Conservation (phyloP, 345 rosid species). For the Eutrema heterophyllum region DNA sequence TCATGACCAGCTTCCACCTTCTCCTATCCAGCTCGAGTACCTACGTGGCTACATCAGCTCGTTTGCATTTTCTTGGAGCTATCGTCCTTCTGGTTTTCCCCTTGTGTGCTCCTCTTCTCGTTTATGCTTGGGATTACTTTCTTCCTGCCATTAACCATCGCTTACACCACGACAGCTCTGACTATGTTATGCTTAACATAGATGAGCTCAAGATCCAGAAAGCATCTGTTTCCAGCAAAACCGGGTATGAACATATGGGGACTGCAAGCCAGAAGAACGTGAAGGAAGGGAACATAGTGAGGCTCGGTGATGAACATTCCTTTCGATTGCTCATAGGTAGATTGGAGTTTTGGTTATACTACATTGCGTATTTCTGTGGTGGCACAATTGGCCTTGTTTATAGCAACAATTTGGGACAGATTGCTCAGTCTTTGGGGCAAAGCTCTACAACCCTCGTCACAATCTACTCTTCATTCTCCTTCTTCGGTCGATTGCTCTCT, state of each 20-base stretch:
- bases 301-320: slow-evolving; percentile 72
- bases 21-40: slow-evolving; percentile 49
- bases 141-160: slow-evolving; percentile 15
- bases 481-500: slow-evolving; percentile 77
- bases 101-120: slow-evolving; percentile 55
- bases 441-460: slow-evolving; percentile 42
- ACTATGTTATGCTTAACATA: slow-evolving; percentile 39
- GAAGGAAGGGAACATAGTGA: slow-evolving; percentile 45
- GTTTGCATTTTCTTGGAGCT: slow-evolving; percentile 51
- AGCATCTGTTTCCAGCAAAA: slow-evolving; percentile 31
- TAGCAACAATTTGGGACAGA: slow-evolving; percentile 84
- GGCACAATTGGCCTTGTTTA: slow-evolving; percentile 79
- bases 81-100: slow-evolving; percentile 47
- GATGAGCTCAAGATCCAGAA: slow-evolving; percentile 52
- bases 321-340: slow-evolving; percentile 44
- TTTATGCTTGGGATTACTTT: slow-evolving; percentile 50
- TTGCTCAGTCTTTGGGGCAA: slow-evolving; percentile 67
- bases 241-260: neutral
- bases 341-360: slow-evolving; percentile 83
- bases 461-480: slow-evolving; percentile 73
- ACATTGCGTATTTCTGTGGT: slow-evolving; percentile 65
- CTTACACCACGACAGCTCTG: slow-evolving; percentile 25
- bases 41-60: slow-evolving; percentile 32
- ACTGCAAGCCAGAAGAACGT: slow-evolving; percentile 19
- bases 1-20: slow-evolving; percentile 63